Conservation (phyloP, 1,284 basidiomycete genomes). For the Schizophyllum amplum region DNA sequence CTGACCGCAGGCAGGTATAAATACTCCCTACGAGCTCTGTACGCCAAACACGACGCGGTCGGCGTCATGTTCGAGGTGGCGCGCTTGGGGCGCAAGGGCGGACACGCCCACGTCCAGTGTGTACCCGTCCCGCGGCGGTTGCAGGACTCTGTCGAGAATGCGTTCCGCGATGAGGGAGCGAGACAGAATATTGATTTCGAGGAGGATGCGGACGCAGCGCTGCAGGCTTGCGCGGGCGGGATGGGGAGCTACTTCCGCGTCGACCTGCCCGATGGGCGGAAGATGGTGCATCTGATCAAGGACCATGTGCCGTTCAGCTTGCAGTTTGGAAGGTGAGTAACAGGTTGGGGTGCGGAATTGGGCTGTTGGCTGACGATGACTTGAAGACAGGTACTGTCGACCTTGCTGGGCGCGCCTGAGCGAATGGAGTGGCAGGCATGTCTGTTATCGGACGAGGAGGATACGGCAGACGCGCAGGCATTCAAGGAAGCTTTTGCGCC, state of each 20-base stretch:
- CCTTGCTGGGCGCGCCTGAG: conserved; percentile 64
- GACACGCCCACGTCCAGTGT: conserved; percentile 87
- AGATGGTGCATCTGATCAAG: conserved; percentile 79
- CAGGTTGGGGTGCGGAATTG: not conserved
- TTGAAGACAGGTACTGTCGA: conserved; percentile 68
- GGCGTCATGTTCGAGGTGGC: conserved; percentile 87
- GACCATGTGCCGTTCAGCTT: conserved; percentile 75
- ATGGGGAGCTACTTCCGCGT: conserved; percentile 80
- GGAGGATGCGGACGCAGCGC: conserved; percentile 54
- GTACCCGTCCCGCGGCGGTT: conserved; percentile 63
- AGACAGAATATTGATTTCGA: conserved; percentile 60
- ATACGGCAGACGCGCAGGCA: conserved; percentile 68
- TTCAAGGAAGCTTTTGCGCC: conserved; percentile 78
- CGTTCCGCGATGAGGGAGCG: conserved; percentile 64
- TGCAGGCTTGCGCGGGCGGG: conserved; percentile 44
- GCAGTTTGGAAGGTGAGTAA: conserved; percentile 80
- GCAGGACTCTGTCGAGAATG: conserved; percentile 48
- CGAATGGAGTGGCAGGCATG: conserved; percentile 90
- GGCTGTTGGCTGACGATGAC: conserved; percentile 8
- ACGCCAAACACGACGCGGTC: conserved; percentile 58
- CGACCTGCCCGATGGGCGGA: conserved; percentile 81
- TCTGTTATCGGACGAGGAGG: conserved; percentile 70
- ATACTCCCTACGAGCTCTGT: conserved; percentile 62
- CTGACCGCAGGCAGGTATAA: conserved; percentile 54
- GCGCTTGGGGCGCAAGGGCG: conserved; percentile 76